phyloP scores from a whole-genome alignment of 495 filamentous ascomycete species.

The Tetracladium setigerum region DNA sequence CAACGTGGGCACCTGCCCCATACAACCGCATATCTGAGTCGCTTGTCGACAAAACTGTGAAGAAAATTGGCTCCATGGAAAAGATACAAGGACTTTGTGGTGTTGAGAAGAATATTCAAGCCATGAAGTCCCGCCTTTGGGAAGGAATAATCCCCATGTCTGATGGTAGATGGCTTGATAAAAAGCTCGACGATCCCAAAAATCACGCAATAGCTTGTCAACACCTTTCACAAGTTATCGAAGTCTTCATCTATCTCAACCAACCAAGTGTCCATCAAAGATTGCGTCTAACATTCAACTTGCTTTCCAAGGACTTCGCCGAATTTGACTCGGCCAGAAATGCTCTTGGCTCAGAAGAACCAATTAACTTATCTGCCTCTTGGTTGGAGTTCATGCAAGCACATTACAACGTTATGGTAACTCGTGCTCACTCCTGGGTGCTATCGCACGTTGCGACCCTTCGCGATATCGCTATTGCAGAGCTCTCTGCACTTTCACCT shows the following conservation, averaged over 20 bases:
- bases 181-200: slow-evolving; percentile 18
- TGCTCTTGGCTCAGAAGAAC: background rate
- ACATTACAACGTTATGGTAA: slow-evolving; percentile 22
- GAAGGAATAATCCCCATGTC: slow-evolving; percentile 27
- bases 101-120: slow-evolving; percentile 8
- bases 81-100: too few relatives aligned
- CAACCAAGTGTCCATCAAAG: slow-evolving; percentile 11
- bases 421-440: slow-evolving; percentile 27
- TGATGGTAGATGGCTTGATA: slow-evolving; percentile 27
- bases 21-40: slow-evolving; percentile 1
- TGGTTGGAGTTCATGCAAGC: background rate
- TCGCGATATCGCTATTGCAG: background rate
- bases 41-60: background rate
- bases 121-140: background rate
- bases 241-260: slow-evolving; percentile 28
- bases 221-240: slow-evolving; percentile 23
- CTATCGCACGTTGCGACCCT: slow-evolving; percentile 19
- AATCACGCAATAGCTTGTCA: slow-evolving; percentile 29
- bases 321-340: slow-evolving; percentile 19
- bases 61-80: too few relatives aligned
- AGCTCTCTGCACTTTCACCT: too few relatives aligned
- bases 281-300: slow-evolving; percentile 27
- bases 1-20: slow-evolving; percentile 11
- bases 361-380: background rate
- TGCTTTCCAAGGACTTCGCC: slow-evolving; percentile 22